Evolutionary conservation across 2,329 filamentous ascomycete species (phyloP).

Genomic region (Pseudogymnoascus sp.): DNA sequence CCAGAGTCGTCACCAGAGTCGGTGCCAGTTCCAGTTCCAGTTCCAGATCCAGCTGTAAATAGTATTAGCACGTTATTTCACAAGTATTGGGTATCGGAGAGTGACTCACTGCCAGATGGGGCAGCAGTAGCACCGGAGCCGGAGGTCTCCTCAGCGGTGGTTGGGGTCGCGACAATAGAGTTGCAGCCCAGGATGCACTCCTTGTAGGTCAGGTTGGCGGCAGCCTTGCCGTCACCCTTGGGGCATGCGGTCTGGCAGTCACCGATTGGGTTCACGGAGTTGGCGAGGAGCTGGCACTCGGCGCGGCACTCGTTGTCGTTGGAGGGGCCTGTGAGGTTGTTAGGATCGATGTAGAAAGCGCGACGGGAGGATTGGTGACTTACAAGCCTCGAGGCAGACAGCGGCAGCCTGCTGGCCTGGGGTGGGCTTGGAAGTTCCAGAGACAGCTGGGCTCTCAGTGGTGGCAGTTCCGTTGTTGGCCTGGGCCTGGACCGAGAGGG

Average conservation of each 20-base stretch:
- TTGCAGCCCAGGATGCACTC: background rate
- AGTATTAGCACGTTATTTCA: background rate
- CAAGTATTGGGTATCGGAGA: background rate
- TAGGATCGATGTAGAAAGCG: background rate
- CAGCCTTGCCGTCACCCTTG: background rate
- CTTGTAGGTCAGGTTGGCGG: background rate
- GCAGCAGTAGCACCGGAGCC: background rate
- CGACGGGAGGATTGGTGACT: background rate
- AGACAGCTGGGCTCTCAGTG: background rate
- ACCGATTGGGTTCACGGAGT: slow-evolving; percentile 1
- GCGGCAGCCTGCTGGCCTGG: background rate
- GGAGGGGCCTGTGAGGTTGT: background rate
- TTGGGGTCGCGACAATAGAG: background rate
- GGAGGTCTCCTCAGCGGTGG: background rate
- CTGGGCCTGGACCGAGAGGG: background rate
- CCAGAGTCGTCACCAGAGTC: background rate
- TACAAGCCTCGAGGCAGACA: background rate
- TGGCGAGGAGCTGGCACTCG: background rate
- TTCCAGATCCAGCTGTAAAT: background rate
- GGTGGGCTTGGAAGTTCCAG: background rate
- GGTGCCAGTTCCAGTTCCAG: background rate
- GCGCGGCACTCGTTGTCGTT: background rate
- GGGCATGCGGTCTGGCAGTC: background rate
- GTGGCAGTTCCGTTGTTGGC: background rate
- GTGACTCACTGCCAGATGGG: background rate